Base-by-base conservation (phyloP, 2,329 filamentous ascomycete species). In the Ophiostoma novo-ulmi region DNA sequence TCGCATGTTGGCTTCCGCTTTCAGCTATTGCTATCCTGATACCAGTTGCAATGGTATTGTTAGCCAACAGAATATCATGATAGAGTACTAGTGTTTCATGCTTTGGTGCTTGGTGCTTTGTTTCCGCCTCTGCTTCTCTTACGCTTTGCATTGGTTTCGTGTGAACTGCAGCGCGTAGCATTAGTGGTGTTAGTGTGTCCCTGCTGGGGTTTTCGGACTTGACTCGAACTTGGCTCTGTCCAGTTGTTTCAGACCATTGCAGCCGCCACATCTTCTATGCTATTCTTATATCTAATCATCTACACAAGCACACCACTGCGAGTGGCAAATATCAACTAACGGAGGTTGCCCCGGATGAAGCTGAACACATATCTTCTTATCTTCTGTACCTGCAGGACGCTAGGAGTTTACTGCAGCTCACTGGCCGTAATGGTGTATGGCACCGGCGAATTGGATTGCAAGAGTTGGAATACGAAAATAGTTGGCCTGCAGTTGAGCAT, bases 371-470 rank as follows among this genome's bases (percentile, higher is more conserved):
- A 38, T 36, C 8, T 55, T 13, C 11, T 26, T 11, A 10, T 31
- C n/a, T n/a, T n/a, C n/a, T 22, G 63, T 65, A 65, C 63, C 63
- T 65, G 63, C 63, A 65, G 63, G 63, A 39, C 63, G 63, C 63
- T 65, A 65, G 35, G 35, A 65, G 58, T 35, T 36, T 63, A 63
- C 22, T 13, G 58, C 58, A 63, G 52, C n/a, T 58, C 52, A 8
- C 14, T 64, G 61, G 35, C 31, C 31, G 26, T 7, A 35, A 20
- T 14, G 61, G 35, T 64, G 61, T 64, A 64, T 35, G 35, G 61
- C 61, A 14, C 17, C 61, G 2, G 35, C 31, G 10, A 39, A 36
- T 26, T 39, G 36, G 6, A 22, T 39, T 0, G 5, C 11, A 2
- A 61, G 13, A 61, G 22, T 11, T 61, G 55, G 14, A 61, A 35